phyloP scores from a whole-genome alignment of 495 filamentous ascomycete species.

The Penicillium roqueforti region DNA sequence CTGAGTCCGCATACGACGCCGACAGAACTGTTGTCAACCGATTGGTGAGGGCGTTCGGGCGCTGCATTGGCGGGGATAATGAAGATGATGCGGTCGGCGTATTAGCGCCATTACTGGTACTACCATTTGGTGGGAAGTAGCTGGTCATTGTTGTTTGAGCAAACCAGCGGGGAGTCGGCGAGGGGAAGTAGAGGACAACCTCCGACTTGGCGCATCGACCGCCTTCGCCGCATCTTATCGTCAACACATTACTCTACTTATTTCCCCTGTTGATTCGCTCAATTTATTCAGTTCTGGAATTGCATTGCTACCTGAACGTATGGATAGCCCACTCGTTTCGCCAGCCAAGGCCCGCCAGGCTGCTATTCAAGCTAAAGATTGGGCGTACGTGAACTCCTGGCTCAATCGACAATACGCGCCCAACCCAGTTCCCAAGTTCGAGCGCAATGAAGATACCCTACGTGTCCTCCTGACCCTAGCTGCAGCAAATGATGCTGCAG shows the following conservation, averaged over 20 bases:
- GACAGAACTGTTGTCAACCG: slow-evolving; percentile 84
- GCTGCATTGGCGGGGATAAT: slow-evolving; percentile 33
- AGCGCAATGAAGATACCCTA: slow-evolving; percentile 81
- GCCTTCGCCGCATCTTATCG: slow-evolving; percentile 26
- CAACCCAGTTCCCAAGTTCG: slow-evolving; percentile 61
- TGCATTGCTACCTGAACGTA: slow-evolving; percentile 13
- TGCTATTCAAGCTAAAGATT: slow-evolving; percentile 68
- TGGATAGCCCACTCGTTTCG: slow-evolving; percentile 42
- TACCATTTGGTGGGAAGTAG: slow-evolving; percentile 34
- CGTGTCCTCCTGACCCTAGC: slow-evolving; percentile 71
- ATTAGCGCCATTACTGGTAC: slow-evolving; percentile 25
- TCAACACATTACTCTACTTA: slow-evolving; percentile 10
- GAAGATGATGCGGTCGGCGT: slow-evolving; percentile 33
- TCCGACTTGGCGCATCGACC: slow-evolving; percentile 17
- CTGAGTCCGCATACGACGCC: slow-evolving; percentile 85
- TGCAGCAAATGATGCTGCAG: slow-evolving; percentile 72
- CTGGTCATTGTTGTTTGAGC: slow-evolving; percentile 36
- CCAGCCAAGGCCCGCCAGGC: slow-evolving; percentile 47
- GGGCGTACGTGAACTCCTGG: slow-evolving; percentile 83
- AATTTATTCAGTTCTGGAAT: background rate
- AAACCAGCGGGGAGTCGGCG: slow-evolving; percentile 8
- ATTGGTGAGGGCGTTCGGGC: slow-evolving; percentile 62
- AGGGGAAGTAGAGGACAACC: slow-evolving; percentile 20
- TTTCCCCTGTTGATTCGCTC: background rate
- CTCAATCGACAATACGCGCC: slow-evolving; percentile 64